These are phyloP conservation scores for Aspergillus leporis DNA, from an alignment of 495 filamentous ascomycete species.

Conservation along the genomic window DNA sequence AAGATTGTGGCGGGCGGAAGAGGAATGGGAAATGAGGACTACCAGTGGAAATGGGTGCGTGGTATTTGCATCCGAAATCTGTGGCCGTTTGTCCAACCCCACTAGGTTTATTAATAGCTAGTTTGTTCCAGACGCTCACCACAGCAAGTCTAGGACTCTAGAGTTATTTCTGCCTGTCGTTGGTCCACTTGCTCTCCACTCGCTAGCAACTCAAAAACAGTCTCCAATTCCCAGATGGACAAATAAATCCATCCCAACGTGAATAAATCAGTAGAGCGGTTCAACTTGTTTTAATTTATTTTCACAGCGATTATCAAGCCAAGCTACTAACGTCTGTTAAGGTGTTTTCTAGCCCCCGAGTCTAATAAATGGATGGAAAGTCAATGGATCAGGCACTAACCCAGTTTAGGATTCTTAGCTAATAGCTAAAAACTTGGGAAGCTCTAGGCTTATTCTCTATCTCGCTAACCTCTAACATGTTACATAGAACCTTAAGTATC, in stretches of 20 bases:
- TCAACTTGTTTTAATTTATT: not conserved
- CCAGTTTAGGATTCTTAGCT: not conserved
- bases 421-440: slow-evolving; percentile 17
- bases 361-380: not conserved
- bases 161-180: not conserved
- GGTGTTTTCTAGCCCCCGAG: not conserved
- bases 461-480: slow-evolving; percentile 51
- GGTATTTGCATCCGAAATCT: not conserved
- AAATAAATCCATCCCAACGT: not conserved
- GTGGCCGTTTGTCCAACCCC: not conserved
- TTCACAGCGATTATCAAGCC: not conserved
- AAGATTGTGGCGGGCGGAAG: not conserved
- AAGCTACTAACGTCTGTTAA: not conserved
- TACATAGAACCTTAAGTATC: slow-evolving; percentile 2
- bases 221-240: not conserved
- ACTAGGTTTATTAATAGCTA: slow-evolving; percentile 1
- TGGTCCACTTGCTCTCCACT: slow-evolving; percentile 1
- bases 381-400: not conserved
- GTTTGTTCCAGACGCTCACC: not conserved
- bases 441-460: too few species aligned
- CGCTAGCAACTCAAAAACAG: too few species aligned
- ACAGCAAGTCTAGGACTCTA: not conserved
- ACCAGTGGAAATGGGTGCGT: not conserved
- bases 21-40: too few species aligned
- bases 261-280: not conserved